Base-by-base conservation (phyloP, 305 asterid genomes). In the Andrographis paniculata region DNA sequence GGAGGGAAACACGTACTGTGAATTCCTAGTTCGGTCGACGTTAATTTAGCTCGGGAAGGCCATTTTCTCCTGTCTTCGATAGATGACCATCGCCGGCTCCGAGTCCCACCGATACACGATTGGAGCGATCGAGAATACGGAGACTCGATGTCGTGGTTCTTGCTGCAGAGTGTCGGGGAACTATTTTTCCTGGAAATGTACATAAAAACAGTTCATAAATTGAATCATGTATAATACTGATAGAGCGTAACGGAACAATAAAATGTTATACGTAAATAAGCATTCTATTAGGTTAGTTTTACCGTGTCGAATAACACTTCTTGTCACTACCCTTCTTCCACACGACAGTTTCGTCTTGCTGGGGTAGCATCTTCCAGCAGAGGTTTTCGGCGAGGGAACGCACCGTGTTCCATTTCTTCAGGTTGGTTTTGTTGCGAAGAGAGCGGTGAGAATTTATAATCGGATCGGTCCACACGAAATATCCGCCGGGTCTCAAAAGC, bases 381-480 rank as follows among this genome's bases (percentile, higher is more conserved):
- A 91, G 78, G 56, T 56, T 77, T 76, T 77, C 82, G 10, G 95
- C 81, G 30, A 76, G 70, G 46, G 49, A 54, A 17, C 69, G 82
- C 63, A 91, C 87, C 41, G 84, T 52, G 47, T 79, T 74, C 99
- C 96, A 91, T 56, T 75, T 87, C 72, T 91, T 87, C 62, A 72
- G 64, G 70, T 67, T 87, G 53, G 59, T 85, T 70, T 87, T 92
- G 55, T 84, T 78, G 57, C 75, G 89, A 37, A 75, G 70, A 42
- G 73, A 73, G 14, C 74, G 82, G 61, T 77, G 96, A 57, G 84
- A 64, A 66, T 76, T 82, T 49, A 68, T 77, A 57, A 81, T 62
- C 38, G 93, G 92, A 62, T 91, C 88, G 41, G 97, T 92, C 99
- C 96, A 92, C 71, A 92, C 99, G 68, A 92, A 92, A 65, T 87